Conservation (phyloP, 768 basidiomycete species). For the Omphalotus guepiniiformis region DNA sequence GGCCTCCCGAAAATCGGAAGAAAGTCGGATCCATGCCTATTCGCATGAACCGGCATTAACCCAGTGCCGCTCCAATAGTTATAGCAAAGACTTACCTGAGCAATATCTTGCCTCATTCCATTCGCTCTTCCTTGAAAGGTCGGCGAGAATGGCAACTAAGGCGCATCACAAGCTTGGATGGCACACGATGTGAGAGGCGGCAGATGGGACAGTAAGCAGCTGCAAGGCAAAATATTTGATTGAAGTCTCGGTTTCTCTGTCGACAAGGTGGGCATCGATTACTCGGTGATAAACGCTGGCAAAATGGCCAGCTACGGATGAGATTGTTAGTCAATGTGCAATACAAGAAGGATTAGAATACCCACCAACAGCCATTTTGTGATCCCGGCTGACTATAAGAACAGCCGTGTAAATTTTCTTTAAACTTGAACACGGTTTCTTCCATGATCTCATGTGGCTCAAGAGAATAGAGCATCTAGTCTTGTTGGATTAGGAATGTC, state of each 20-base stretch:
- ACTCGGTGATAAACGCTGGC: constrained; percentile 81
- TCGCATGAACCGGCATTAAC: no score
- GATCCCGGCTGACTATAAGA: constrained; percentile 63
- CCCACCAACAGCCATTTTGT: constrained; percentile 78
- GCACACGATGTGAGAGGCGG: constrained; percentile 73
- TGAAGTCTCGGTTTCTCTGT: constrained; percentile 92
- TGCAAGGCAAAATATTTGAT: constrained; percentile 93
- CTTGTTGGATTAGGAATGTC: constrained; percentile 53
- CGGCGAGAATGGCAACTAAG: no score
- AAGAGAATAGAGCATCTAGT: constrained; percentile 72
- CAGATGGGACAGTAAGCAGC: constrained; percentile 87
- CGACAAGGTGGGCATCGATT: constrained; percentile 88
- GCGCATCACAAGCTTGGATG: constrained; percentile 66
- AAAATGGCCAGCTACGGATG: constrained; percentile 67
- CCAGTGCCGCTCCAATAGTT: no score
- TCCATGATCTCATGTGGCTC: constrained; percentile 85
- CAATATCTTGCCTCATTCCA: no score
- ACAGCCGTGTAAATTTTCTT: constrained; percentile 82
- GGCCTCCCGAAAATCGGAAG: no score
- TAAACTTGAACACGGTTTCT: constrained; percentile 70
- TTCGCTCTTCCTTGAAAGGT: no score
- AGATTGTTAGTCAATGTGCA: not conserved
- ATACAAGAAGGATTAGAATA: not conserved
- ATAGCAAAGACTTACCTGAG: no score
- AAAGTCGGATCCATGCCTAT: no score